Base-by-base conservation (phyloP, 768 basidiomycete genomes). In the Termitomyces eurrhizus region DNA sequence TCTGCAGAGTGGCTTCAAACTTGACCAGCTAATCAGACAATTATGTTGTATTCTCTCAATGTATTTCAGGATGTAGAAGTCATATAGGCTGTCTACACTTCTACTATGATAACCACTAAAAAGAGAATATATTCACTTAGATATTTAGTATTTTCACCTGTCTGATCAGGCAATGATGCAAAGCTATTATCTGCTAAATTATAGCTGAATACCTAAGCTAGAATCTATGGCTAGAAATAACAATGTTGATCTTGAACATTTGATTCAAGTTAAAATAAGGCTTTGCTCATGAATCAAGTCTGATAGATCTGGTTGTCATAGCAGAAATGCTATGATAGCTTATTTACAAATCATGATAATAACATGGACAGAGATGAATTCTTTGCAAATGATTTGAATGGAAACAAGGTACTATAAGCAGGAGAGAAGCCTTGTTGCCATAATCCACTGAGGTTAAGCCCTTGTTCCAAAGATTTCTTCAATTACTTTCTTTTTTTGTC, bases 401-500 rank as follows among this genome's bases (percentile, higher is more conserved):
- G 46, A 13, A 48, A 48, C 6, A 13, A 26, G 13, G 46, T 48
- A 48, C 26, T 48, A 26, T 48, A 48, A 26, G 46, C 6, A 13
- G 46, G 26, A 26, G 46, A 48, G 46, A 29, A 48, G 46, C 46
- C 46, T 48, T 48, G 46, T 48, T 48, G 46, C 46, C 29, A 48
- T 7, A 6, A 48, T 48, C 46, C 11, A 18, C 49, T 50, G 32
- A 50, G 32, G 49, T 50, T 50, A 33, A 50, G 49, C 32, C 49
- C 49, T 50, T 50, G 49, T 50, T 51, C 49, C 35, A 35, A 51
- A 51, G 49, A 51, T 51, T 51, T 35, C 32, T 51, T 51, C 32
- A 35, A 51, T 18, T 49, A 18, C 49, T 33, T 50, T 49, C 46
- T 50, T 18, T 18, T 3, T 18, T 8, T 32, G 21, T 1, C 18